phyloP scores from a whole-genome alignment of 2,329 filamentous ascomycete genomes.

The Botrytis aclada region DNA sequence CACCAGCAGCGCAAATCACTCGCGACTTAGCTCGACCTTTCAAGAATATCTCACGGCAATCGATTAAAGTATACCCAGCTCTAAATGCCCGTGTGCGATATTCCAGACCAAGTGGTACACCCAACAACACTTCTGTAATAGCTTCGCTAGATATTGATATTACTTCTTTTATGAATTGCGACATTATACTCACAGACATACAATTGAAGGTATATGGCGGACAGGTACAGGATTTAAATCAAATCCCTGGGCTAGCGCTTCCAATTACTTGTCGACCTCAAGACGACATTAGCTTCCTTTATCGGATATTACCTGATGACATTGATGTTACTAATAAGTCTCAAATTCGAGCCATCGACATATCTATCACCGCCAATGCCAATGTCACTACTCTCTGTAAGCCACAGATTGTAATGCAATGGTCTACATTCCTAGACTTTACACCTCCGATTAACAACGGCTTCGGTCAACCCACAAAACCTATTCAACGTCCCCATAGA shows the following conservation, averaged over 20 bases:
- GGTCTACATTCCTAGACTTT: conserved; percentile 69
- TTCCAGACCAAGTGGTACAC: conserved; percentile 58
- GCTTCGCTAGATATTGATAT: conserved; percentile 73
- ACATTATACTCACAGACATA: conserved; percentile 60
- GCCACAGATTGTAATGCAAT: conserved; percentile 61
- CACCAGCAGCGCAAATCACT: conserved; percentile 59
- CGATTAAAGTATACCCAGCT: conserved; percentile 63
- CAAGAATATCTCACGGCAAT: conserved; percentile 59
- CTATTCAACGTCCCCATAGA: conserved; percentile 60
- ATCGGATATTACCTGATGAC: conserved; percentile 55
- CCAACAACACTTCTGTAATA: conserved; percentile 57
- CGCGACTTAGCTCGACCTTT: conserved; percentile 63
- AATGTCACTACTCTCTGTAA: conserved; percentile 56
- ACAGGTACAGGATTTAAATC: conserved; percentile 55
- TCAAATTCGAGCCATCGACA: conserved; percentile 50
- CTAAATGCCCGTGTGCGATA: conserved; percentile 72
- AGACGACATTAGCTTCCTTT: conserved; percentile 74
- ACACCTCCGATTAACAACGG: conserved; percentile 62
- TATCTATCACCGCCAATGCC: conserved; percentile 59
- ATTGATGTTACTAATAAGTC: conserved; percentile 42
- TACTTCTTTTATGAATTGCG: conserved; percentile 65
- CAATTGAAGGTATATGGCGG: conserved; percentile 56
- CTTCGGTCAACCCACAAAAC: conserved; percentile 54
- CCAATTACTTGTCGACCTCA: conserved; percentile 64
- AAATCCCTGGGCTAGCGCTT: conserved; percentile 47